Evolutionary conservation across 2,329 filamentous ascomycete genomes (phyloP), one percentile per base, ranked within the genome.

Genomic region (Aspergillus sclerotialis): DNA sequence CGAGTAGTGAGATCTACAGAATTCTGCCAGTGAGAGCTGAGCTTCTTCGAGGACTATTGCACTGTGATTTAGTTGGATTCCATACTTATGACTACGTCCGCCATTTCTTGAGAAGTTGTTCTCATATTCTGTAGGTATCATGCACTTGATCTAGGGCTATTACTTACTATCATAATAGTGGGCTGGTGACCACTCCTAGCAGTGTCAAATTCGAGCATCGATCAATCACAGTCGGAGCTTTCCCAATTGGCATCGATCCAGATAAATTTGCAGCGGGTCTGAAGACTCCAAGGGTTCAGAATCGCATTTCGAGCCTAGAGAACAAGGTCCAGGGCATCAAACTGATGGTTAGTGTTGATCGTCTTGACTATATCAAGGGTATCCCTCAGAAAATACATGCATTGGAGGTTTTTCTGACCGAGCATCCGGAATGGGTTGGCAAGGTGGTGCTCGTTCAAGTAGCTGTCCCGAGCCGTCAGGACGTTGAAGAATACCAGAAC

Each of bases 401-500:
- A 2, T 75, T 95, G 30, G 90, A 95, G 60, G 85, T 95, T 5
- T 94, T 95, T 67, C 69, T 95, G 23, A 92, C 86, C 1, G 88
- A 94, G 53, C 87, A 95, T 50, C 90, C 90, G 0, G 89, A 95
- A 60, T 94, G 88, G 87, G 88, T 94, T 41, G 90, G 89, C 50
- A 92, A 93, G 63, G 88, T 95, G 12, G 88, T 95, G 3, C 75
- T 95, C 5, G 85, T 95, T 1, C 89, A 95, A 60, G 88, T 95
- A 16, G 89, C 89, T 2, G 87, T 95, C 12, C 90, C 89, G 5
- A 92, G 84, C 36, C 76, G 89, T 42, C 84, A 94, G 56, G 89
- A 95, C 50, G 90, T 95, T 37, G 89, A 94, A 56, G 89, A 95
- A 58, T 95, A 95, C 58, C 89, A 94, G 62, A 94, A 94, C 55